phyloP scores from a whole-genome alignment of 352 stramenopile species.

The Pythium utonaiense region DNA sequence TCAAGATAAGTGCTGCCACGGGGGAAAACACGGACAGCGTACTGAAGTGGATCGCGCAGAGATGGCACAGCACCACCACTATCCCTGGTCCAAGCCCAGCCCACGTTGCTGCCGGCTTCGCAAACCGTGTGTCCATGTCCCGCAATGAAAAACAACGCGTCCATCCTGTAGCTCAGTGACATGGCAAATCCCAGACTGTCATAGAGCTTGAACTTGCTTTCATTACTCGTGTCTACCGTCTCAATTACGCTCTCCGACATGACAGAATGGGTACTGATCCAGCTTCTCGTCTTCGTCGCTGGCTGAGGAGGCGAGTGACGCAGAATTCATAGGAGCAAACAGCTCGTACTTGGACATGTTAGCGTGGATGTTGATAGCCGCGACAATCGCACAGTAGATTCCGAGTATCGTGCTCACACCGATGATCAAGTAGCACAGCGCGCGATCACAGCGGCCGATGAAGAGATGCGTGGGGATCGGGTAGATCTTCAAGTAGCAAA shows the following conservation, averaged over 20 bases:
- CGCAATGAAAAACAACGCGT: constrained; percentile 25
- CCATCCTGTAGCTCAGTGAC: constrained; percentile 29
- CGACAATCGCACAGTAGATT: constrained; percentile 51
- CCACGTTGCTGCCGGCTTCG: constrained; percentile 7
- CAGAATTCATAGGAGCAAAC: constrained; percentile 33
- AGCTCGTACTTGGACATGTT: constrained; percentile 50
- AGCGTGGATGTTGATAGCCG: constrained; percentile 43
- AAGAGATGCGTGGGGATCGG: constrained; percentile 48
- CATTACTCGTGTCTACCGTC: background rate
- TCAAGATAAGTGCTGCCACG: constrained; percentile 57
- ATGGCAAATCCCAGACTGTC: background rate
- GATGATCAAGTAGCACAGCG: constrained; percentile 55
- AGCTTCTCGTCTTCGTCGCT: constrained; percentile 11
- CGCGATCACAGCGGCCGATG: constrained; percentile 41
- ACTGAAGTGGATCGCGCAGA: constrained; percentile 51
- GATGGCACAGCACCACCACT: constrained; percentile 19
- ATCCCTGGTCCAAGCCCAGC: background rate
- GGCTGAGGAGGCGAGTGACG: background rate
- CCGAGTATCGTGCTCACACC: constrained; percentile 43
- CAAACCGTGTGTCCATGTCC: constrained; percentile 14
- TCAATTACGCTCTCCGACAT: constrained; percentile 62
- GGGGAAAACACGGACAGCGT: constrained; percentile 58
- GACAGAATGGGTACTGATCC: constrained; percentile 58
- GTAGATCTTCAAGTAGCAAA: constrained; percentile 70
- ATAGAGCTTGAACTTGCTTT: background rate